Percentiles rank a stretch among this genome's conserved stretches.
phyloP scores from a whole-genome alignment of 1,139 yeast species.

The Geotrichum cucujoidarum region DNA sequence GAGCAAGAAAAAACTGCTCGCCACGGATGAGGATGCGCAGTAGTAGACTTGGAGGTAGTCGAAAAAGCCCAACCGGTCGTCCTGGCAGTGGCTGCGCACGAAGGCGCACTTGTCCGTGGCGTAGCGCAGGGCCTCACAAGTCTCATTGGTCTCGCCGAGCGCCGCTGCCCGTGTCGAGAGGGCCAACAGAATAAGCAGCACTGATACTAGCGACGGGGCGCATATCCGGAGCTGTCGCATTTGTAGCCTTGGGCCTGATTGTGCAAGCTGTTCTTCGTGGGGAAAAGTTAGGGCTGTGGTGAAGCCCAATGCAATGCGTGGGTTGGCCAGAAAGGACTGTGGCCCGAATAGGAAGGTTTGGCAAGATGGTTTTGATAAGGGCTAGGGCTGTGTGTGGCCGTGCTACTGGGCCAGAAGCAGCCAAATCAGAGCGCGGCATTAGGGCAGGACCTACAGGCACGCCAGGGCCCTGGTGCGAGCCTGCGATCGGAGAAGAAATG shows the following conservation, averaged over 20 bases:
- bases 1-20: slow-evolving; percentile 19
- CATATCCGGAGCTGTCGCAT: neutral
- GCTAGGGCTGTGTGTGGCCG: slow-evolving; percentile 1
- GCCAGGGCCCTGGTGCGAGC: too few species aligned
- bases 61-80: slow-evolving; percentile 31
- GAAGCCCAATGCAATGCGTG: neutral
- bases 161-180: slow-evolving; percentile 5
- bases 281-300: neutral
- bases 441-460: too few species aligned
- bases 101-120: slow-evolving; percentile 34
- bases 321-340: neutral
- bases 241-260: neutral
- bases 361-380: slow-evolving; percentile 7
- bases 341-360: slow-evolving; percentile 1
- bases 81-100: slow-evolving; percentile 33
- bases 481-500: too few species aligned
- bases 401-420: too few species aligned
- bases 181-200: neutral
- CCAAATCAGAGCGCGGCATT: too few species aligned
- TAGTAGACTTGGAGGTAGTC: slow-evolving; percentile 36
- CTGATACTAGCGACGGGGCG: too few species aligned
- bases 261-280: neutral
- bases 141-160: neutral
- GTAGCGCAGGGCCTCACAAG: slow-evolving; percentile 23
- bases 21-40: slow-evolving; percentile 27